phyloP scores from a whole-genome alignment of 192 early-diverging fungal genomes.

The Coemansia sp. region DNA sequence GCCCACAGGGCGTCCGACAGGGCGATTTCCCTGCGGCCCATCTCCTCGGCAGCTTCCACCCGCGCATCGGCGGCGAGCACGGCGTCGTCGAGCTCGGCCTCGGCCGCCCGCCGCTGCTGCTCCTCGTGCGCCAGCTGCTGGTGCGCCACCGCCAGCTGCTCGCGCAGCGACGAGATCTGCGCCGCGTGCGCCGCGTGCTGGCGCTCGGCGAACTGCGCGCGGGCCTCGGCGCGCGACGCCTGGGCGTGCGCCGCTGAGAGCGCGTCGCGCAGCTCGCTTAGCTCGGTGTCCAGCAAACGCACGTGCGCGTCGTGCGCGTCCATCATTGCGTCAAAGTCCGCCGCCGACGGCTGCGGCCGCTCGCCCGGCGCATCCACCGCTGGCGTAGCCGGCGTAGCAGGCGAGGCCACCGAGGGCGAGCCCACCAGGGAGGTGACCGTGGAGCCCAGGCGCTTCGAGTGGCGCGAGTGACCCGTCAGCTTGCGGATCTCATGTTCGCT shows the following conservation, averaged over 20 bases:
- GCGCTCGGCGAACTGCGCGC: slow-evolving; percentile 50
- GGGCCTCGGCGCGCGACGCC: slow-evolving; percentile 58
- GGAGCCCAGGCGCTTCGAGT: slow-evolving; percentile 10
- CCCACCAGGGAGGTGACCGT: slow-evolving; percentile 10
- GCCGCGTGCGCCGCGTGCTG: slow-evolving; percentile 47
- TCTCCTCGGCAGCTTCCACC: slow-evolving; percentile 20
- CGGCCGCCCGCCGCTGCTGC: slow-evolving; percentile 48
- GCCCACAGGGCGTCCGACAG: slow-evolving; percentile 42
- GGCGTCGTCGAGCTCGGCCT: slow-evolving; percentile 58
- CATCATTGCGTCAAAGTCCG: slow-evolving; percentile 65
- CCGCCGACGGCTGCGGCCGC: slow-evolving; percentile 16
- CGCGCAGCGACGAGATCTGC: slow-evolving; percentile 49
- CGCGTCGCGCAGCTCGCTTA: slow-evolving; percentile 57
- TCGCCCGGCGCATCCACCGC: background rate
- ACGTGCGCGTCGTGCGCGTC: slow-evolving; percentile 70
- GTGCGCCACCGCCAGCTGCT: slow-evolving; percentile 38
- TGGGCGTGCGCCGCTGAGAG: slow-evolving; percentile 57
- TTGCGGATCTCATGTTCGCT: slow-evolving; percentile 46
- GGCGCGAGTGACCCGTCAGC: slow-evolving; percentile 36
- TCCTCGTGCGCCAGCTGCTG: slow-evolving; percentile 49
- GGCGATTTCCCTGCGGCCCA: slow-evolving; percentile 38
- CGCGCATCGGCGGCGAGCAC: slow-evolving; percentile 34
- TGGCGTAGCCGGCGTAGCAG: too few species aligned
- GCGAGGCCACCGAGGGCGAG: background rate
- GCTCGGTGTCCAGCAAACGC: slow-evolving; percentile 58